Evolutionary conservation across 805 yeast genomes (phyloP).

Genomic region (Wickerhamomyces subpelliculosus): DNA sequence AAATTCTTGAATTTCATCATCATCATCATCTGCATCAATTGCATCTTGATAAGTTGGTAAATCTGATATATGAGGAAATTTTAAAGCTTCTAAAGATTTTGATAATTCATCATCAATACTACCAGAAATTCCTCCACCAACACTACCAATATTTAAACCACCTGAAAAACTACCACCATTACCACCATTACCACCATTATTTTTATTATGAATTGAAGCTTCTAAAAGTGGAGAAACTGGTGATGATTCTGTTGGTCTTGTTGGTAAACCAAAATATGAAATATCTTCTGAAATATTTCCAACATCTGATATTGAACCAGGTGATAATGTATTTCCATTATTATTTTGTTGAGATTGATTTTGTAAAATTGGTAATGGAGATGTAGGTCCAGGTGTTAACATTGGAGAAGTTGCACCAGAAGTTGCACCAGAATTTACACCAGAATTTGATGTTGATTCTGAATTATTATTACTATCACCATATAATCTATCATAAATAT

Average conservation of each 20-base stretch:
- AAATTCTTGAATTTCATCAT: conserved; percentile 29
- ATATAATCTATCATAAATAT: conserved; percentile 52
- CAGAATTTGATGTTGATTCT: not conserved
- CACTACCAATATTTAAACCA: too few species aligned
- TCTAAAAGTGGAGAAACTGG: conserved; percentile 29
- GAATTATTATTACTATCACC: not conserved
- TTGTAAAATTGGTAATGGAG: conserved; percentile 1
- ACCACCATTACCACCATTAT: not conserved
- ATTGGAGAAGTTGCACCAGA: not conserved
- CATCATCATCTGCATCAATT: conserved; percentile 38
- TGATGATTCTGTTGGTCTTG: not conserved
- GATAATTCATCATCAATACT: conserved; percentile 3
- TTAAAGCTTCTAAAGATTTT: conserved; percentile 17
- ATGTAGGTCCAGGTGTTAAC: not conserved
- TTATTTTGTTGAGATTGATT: not conserved
- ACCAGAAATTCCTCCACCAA: too few species aligned
- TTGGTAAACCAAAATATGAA: conserved; percentile 21
- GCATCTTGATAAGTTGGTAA: conserved; percentile 81
- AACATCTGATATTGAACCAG: too few species aligned
- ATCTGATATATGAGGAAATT: conserved; percentile 37
- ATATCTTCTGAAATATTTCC: conserved; percentile 13
- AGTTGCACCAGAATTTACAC: not conserved
- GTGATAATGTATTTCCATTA: not conserved
- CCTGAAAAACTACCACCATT: too few species aligned
- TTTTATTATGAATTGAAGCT: not conserved